Evolutionary conservation across 202 grass and related monocot genomes (phyloP).

Genomic region (Saccharum hybrid): DNA sequence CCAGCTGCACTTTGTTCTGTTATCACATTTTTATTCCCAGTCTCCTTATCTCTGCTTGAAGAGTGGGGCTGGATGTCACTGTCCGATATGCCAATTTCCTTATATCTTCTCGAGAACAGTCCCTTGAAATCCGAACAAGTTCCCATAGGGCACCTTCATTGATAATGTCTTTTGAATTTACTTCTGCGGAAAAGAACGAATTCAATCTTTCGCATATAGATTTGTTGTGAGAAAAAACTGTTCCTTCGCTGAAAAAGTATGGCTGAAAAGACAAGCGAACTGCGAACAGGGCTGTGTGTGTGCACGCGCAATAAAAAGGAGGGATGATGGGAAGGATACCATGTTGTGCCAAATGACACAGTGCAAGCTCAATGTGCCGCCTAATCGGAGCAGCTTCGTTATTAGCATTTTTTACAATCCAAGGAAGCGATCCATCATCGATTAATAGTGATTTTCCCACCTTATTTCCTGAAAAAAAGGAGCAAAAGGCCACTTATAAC

Average conservation of each 20-base stretch:
- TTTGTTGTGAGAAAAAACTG: neutral
- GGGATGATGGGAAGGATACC: conserved; percentile 48
- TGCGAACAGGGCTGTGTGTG: neutral
- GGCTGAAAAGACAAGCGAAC: too few species aligned
- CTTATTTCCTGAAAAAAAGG: conserved; percentile 70
- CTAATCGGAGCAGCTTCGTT: conserved; percentile 97
- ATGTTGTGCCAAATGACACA: conserved; percentile 98
- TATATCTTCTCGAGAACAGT: conserved; percentile 96
- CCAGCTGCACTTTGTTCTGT: conserved; percentile 30
- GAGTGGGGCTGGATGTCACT: conserved; percentile 77
- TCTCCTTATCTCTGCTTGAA: conserved; percentile 87
- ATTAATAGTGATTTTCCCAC: conserved; percentile 82
- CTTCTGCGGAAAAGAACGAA: conserved; percentile 58
- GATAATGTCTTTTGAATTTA: conserved; percentile 89
- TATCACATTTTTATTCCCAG: conserved; percentile 79
- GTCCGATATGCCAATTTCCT: conserved; percentile 81
- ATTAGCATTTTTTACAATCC: conserved; percentile 97
- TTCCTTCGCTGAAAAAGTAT: too few species aligned
- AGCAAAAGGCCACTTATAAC: conserved; percentile 11
- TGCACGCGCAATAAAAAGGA: neutral
- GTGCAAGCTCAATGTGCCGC: conserved; percentile 92
- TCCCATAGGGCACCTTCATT: conserved; percentile 97
- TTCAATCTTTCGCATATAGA: conserved; percentile 33
- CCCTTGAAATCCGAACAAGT: conserved; percentile 88
- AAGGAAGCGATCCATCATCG: conserved; percentile 90